Evolutionary conservation across 768 basidiomycete genomes (phyloP).

Genomic region (Suillus spraguei): DNA sequence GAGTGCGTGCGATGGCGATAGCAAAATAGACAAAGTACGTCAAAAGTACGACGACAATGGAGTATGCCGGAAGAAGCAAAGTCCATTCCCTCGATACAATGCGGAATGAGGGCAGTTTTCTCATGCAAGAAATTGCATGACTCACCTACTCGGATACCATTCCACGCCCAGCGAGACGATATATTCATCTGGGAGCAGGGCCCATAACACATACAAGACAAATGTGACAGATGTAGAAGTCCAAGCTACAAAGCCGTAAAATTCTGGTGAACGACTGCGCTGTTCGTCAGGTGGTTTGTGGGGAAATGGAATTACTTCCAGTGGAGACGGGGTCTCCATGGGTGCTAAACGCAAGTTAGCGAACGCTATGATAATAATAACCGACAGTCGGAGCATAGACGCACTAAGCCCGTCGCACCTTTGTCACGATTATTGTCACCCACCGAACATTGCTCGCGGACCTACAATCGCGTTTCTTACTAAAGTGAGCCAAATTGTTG

Average conservation of each 20-base stretch:
- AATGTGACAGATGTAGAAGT: constrained; percentile 74
- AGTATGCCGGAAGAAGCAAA: constrained; percentile 77
- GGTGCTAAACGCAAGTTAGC: neutral
- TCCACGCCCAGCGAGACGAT: constrained; percentile 66
- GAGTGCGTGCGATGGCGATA: constrained; percentile 71
- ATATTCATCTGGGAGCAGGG: constrained; percentile 71
- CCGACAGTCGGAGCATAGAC: neutral
- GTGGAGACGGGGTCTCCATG: constrained; percentile 44
- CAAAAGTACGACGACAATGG: constrained; percentile 67
- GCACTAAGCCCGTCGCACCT: constrained; percentile 13
- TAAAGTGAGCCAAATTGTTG: constrained; percentile 20
- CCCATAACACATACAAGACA: constrained; percentile 77
- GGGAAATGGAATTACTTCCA: constrained; percentile 41
- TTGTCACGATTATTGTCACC: constrained; percentile 9
- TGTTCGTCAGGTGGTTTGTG: constrained; percentile 41
- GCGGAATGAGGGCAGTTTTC: constrained; percentile 8
- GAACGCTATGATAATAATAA: neutral
- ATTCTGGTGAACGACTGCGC: constrained; percentile 76
- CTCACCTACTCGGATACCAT: constrained; percentile 90
- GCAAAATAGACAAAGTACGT: constrained; percentile 80
- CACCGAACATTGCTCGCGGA: constrained; percentile 11
- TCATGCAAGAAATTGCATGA: constrained; percentile 3
- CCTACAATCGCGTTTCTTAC: constrained; percentile 7
- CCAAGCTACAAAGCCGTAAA: constrained; percentile 91
- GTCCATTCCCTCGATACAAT: constrained; percentile 75